Evolutionary conservation across 2,329 filamentous ascomycete species (phyloP), one percentile per base, ranked within the genome.

Genomic region (Alternaria dauci): DNA sequence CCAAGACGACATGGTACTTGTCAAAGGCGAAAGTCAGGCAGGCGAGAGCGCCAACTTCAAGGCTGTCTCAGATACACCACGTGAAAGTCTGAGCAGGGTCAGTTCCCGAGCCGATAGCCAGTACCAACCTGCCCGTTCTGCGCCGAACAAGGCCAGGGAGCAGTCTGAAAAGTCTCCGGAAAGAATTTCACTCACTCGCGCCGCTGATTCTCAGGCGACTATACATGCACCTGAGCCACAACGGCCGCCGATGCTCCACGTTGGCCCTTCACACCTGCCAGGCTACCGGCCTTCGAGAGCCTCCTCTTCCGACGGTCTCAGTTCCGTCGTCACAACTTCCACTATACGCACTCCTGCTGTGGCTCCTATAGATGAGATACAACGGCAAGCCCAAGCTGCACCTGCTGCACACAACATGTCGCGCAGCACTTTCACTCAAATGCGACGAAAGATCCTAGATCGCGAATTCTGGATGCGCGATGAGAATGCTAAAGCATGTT

Each of bases 381-480:
- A 71, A 44, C 69, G 69, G 12, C 68, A 69, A 26, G 55, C 59
- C 8, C 65, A 69, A 11, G 51, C 59, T 5, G 67, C 59, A 5
- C 61, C 70, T 23, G 76, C 74, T 6, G 59, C 62, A 32, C 71
- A 76, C 58, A 79, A 79, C 63, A 75, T 85, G 55, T 81, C 82
- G 14, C 73, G 67, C 23, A 75, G 63, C 36, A 66, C 74, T 4
- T 71, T 77, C 30, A 72, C 77, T 51, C 89, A 91, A 68, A 90
- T 97, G 83, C 88, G 91, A 63, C 91, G 92, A 71, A 93, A 94
- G 73, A 89, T 99, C 8, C 81, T 98, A 46, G 96, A 92, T 76
- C 95, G 94, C 73, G 94, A 98, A 69, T 98, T 97, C 71, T 98
- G 94, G 95, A 99, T 99, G 95, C 92, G 93, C 61, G 95, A 99